Evolutionary conservation across 805 yeast species (phyloP), one percentile per base, ranked within the genome.

Genomic region (Saccharomyces paradoxus): DNA sequence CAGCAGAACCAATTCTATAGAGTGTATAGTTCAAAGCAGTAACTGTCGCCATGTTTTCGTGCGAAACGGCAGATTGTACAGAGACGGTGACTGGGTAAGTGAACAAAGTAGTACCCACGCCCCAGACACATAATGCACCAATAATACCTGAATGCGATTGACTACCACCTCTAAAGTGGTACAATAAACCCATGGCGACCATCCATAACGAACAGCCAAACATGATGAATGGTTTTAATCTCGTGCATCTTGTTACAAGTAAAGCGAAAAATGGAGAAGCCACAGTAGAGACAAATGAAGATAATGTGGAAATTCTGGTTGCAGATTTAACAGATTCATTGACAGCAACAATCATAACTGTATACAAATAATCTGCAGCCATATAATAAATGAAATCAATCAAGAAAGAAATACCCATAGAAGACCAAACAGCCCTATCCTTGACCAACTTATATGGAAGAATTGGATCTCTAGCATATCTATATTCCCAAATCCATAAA

Each of bases 371-470:
- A 61, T 82, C 87, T 56, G 82, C 81, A 51, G 85, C 89, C 84
- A 85, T 80, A 67, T 81, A 78, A 78, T 80, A 84, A 53, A 83
- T 73, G 63, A 83, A 77, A 70, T 84, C 79, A 56, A 84, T 74
- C 57, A 85, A 69, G 55, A 84, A 68, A 2, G 81, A 84, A 57
- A 85, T 76, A 30, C 74, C 63, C 55, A 84, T 63, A n/a, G 91
- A 86, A 13, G 88, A 73, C 86, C 88, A 84, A 31, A 86, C 83
- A 57, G 86, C 87, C 60, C 89, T 79, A 67, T 87, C 87, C 55
- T 74, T 80, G 63, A 87, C 65, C 57, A 84, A 73, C 13, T 73
- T 68, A 59, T 74, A 72, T 21, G 94, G 92, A 21, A 81, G 68
- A 47, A 87, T 65, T n/a, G 95, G 94, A 62, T 78, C 74, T 50